Conservation (phyloP, 2,329 filamentous ascomycete species). For the Diaporthe sp. region DNA sequence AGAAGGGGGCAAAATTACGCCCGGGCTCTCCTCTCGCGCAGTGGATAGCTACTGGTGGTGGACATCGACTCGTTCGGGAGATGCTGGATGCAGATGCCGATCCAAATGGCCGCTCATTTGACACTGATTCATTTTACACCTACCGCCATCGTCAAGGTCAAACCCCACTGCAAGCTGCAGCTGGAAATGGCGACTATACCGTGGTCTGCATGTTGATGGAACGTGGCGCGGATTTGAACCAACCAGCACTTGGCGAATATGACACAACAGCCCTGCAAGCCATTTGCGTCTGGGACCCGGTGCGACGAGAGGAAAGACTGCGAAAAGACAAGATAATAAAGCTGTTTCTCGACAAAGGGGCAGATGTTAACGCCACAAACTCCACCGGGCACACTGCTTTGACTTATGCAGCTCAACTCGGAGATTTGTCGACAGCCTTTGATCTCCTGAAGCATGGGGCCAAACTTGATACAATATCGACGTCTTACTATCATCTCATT, state of each 20-base stretch:
- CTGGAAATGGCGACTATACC: neutral
- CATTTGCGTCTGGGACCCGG: neutral
- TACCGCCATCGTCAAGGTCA: no score
- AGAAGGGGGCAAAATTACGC: neutral
- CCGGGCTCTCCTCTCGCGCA: neutral
- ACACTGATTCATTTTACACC: neutral
- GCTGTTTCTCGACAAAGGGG: neutral
- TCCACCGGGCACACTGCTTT: neutral
- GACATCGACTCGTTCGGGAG: neutral
- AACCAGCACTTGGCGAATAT: accelerated
- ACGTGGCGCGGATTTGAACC: neutral
- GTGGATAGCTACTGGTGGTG: neutral
- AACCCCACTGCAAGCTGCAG: conserved; percentile 24
- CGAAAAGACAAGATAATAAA: neutral
- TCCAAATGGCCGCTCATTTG: neutral
- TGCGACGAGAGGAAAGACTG: neutral
- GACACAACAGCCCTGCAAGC: neutral
- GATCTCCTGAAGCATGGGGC: conserved; percentile 3
- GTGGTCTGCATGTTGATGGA: neutral
- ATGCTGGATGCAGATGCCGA: conserved; percentile 6
- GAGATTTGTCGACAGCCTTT: neutral
- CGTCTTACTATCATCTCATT: no score
- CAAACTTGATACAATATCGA: no score
- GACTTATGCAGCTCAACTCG: neutral
- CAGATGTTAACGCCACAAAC: neutral